Conservation (phyloP, 441 rosid genomes). For the Euphorbia corollata region DNA sequence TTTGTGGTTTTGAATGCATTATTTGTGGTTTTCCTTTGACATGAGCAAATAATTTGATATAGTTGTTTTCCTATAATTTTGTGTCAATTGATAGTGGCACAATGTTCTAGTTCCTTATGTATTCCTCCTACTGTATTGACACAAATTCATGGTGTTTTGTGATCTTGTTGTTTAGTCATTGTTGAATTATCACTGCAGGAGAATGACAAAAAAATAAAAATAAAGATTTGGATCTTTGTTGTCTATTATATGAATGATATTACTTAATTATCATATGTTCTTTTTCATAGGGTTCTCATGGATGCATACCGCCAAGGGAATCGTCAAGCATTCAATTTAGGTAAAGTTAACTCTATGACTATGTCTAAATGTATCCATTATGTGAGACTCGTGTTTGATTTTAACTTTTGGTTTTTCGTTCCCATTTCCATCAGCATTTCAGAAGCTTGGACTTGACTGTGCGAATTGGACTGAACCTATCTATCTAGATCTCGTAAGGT, state of each 20-base stretch:
- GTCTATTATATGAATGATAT: neutral
- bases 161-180: neutral
- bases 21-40: neutral
- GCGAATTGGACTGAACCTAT: conserved; percentile 90
- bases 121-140: neutral
- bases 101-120: too few relatives aligned
- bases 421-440: conserved; percentile 63
- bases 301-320: conserved; percentile 74
- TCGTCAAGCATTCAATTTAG: conserved; percentile 79
- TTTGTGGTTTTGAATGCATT: neutral
- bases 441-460: conserved; percentile 88
- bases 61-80: neutral
- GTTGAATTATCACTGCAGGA: neutral
- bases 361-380: neutral
- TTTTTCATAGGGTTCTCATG: conserved; percentile 55
- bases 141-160: neutral
- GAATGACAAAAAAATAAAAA: neutral
- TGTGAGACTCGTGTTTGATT: neutral
- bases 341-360: conserved; percentile 27
- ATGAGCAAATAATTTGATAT: too few relatives aligned
- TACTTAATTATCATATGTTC: neutral
- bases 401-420: conserved; percentile 14
- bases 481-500: conserved; percentile 72
- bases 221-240: neutral
- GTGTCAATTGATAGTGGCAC: neutral